These are phyloP conservation scores for Rosa chinensis DNA, from an alignment of 306 rosid species.

Conservation along the genomic window DNA sequence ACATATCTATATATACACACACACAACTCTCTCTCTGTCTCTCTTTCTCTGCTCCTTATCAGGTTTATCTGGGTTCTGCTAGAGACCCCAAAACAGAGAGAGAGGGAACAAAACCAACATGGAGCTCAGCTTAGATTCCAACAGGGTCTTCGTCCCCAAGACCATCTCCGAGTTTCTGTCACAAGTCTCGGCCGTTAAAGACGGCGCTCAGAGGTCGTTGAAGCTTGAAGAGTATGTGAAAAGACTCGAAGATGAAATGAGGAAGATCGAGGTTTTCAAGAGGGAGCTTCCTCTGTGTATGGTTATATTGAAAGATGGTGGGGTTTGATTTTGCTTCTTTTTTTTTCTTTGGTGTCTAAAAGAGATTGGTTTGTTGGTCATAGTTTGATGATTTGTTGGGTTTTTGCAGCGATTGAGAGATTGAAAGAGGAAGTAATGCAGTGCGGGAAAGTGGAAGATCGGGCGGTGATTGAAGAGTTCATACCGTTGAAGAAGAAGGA, in stretches of 20 bases:
- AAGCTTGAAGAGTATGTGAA: conserved; percentile 47
- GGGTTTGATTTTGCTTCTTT: neutral
- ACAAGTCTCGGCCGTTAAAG: conserved; percentile 36
- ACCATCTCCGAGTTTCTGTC: conserved; percentile 51
- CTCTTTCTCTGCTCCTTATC: conserved; percentile 37
- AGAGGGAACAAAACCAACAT: conserved; percentile 8
- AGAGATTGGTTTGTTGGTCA: neutral
- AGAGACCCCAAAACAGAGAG: neutral
- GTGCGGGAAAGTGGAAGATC: conserved; percentile 39
- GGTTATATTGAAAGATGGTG: conserved; percentile 70
- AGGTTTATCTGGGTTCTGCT: conserved; percentile 23
- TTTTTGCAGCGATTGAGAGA: conserved; percentile 51
- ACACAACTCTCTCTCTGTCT: conserved; percentile 15
- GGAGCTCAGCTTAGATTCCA: conserved; percentile 63
- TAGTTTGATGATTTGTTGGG: neutral
- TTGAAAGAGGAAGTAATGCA: conserved; percentile 51
- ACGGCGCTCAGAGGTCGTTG: conserved; percentile 32
- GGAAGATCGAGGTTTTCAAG: conserved; percentile 70
- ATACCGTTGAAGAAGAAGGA: conserved; percentile 33
- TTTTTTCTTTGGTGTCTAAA: neutral
- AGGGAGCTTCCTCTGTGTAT: conserved; percentile 85
- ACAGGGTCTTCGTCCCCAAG: conserved; percentile 47
- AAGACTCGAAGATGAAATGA: conserved; percentile 68
- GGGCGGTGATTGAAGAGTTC: conserved; percentile 36
- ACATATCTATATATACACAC: conserved; percentile 27